These are phyloP conservation scores for Sarcomyxa edulis DNA, from an alignment of 768 basidiomycete species.

Conservation along the genomic window DNA sequence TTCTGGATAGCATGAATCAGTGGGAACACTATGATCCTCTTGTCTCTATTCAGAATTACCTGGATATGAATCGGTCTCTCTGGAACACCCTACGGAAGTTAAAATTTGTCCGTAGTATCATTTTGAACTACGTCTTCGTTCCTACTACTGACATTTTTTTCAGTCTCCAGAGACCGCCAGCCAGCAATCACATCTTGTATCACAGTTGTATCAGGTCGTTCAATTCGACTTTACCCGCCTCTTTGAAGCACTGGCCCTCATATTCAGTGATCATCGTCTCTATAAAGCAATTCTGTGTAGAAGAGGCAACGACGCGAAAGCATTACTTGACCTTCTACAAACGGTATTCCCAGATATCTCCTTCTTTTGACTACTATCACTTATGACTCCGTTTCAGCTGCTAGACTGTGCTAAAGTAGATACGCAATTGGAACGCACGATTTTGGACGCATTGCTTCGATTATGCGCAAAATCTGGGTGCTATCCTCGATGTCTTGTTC, in stretches of 20 bases:
- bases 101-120: background rate
- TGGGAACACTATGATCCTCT: background rate
- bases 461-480: conserved; percentile 20
- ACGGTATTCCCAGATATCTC: conserved; percentile 8
- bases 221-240: background rate
- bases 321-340: conserved; percentile 15
- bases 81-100: background rate
- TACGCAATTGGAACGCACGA: background rate
- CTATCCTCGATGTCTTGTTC: conserved; percentile 20
- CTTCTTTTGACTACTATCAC: too few species aligned
- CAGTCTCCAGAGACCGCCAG: background rate
- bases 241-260: background rate
- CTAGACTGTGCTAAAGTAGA: conserved; percentile 2
- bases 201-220: background rate
- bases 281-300: background rate
- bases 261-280: background rate
- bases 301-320: conserved; percentile 11
- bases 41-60: background rate
- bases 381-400: background rate
- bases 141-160: background rate
- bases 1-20: background rate
- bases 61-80: background rate
- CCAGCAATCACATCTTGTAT: background rate
- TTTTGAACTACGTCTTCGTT: too few species aligned
- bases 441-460: conserved; percentile 11